A percentile compares a stretch with the other conserved stretches of the same genome.
phyloP scores from a whole-genome alignment of 2,329 filamentous ascomycete species.

The Apiospora kogelbergensis region DNA sequence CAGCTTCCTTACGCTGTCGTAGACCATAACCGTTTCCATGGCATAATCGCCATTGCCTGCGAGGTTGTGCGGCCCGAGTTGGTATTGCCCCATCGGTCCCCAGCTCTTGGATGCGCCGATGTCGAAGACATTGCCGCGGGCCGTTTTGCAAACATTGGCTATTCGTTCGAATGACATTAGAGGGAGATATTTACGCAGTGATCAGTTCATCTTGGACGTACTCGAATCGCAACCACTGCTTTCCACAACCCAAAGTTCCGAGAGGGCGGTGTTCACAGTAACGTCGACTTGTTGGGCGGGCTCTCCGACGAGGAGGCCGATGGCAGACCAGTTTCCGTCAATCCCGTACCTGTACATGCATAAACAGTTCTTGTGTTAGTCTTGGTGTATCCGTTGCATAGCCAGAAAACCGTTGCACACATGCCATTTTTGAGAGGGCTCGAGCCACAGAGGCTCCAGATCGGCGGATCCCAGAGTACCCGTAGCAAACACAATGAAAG shows the following conservation, averaged over 20 bases:
- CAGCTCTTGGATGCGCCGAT: slow-evolving; percentile 55
- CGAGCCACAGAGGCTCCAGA: slow-evolving; percentile 28
- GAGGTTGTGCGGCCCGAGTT: slow-evolving; percentile 59
- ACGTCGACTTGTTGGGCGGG: slow-evolving; percentile 55
- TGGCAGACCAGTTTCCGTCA: slow-evolving; percentile 72
- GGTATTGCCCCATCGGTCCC: slow-evolving; percentile 58
- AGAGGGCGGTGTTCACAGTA: slow-evolving; percentile 65
- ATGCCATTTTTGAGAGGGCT: slow-evolving; percentile 32
- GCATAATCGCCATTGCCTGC: slow-evolving; percentile 67
- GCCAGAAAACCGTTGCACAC: slow-evolving; percentile 16
- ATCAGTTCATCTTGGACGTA: slow-evolving; percentile 33
- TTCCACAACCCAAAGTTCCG: slow-evolving; percentile 70
- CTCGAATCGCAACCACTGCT: slow-evolving; percentile 53
- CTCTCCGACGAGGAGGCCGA: slow-evolving; percentile 51
- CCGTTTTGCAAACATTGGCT: slow-evolving; percentile 45
- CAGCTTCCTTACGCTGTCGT: slow-evolving; percentile 37
- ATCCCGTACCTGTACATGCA: slow-evolving; percentile 29
- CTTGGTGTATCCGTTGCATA: slow-evolving; percentile 10
- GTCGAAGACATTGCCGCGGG: slow-evolving; percentile 61
- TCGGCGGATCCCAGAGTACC: slow-evolving; percentile 25
- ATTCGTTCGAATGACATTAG: background rate
- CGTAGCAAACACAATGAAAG: slow-evolving; percentile 25
- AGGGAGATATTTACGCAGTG: background rate
- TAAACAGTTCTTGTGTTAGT: slow-evolving; percentile 19
- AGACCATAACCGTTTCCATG: slow-evolving; percentile 46